Percentiles rank a stretch among this genome's conserved stretches.
Conservation (phyloP, 2,329 filamentous ascomycete genomes). For the Fusarium paranaense region DNA sequence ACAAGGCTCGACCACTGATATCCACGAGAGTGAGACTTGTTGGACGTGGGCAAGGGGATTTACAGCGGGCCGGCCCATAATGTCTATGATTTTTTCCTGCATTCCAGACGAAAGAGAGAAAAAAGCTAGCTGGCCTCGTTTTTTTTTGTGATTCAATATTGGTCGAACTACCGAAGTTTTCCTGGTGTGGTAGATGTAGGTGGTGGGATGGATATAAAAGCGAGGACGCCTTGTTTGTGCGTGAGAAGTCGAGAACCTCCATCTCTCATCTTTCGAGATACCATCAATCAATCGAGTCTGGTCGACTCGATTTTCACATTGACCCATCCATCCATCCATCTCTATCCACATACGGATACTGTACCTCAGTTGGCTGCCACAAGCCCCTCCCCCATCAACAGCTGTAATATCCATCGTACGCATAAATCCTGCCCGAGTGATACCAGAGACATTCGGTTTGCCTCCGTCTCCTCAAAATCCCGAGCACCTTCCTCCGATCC, state of each 20-base stretch:
- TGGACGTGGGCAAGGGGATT: slow-evolving; percentile 1
- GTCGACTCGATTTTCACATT: neutral
- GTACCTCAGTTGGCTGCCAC: neutral
- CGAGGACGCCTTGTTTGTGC: neutral
- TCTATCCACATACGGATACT: neutral
- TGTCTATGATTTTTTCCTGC: slow-evolving; percentile 19
- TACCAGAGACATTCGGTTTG: neutral
- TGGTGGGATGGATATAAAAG: neutral
- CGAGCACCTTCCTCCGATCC: slow-evolving; percentile 4
- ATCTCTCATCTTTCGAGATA: neutral
- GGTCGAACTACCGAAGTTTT: neutral
- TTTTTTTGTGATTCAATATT: neutral
- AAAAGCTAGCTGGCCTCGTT: neutral
- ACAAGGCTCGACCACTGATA: slow-evolving; percentile 1
- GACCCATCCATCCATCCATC: neutral
- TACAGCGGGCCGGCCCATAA: slow-evolving; percentile 32
- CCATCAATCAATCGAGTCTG: neutral
- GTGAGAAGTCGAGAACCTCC: neutral
- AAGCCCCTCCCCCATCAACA: neutral
- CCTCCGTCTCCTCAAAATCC: slow-evolving; percentile 1
- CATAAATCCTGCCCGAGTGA: slow-evolving; percentile 16
- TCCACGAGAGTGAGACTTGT: slow-evolving; percentile 19
- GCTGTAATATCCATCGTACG: slow-evolving; percentile 7
- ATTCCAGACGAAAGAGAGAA: neutral
- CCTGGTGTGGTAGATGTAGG: neutral